Evolutionary conservation across 139 green algal species (phyloP), one percentile per base, ranked within the genome.

Genomic region (Auxenochlorella protothecoides): DNA sequence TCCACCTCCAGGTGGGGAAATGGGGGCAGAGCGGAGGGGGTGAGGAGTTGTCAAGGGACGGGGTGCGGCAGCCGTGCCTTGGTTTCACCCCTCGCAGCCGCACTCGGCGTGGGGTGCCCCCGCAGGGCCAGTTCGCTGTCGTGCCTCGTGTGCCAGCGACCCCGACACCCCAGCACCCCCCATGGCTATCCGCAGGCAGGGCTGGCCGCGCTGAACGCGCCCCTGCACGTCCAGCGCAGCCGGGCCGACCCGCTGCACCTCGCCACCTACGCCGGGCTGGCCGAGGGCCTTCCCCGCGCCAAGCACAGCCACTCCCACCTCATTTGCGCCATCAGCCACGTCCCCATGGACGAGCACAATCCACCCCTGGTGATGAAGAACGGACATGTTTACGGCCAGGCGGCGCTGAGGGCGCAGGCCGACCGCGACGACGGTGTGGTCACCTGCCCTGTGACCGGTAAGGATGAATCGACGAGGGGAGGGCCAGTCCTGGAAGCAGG

Each of bases 291-390:
- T 73, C 93, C 93, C 2, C 91, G 77, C 63, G 80, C 90, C 57
- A 97, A 97, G 81, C 91, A 96, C 77, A 77, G 82, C 60, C 83
- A 85, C 77, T 93, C 84, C 71, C 95, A 92, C 78, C 89, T 98
- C 55, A 78, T 97, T 13, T 98, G 93, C 76, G 75, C 78, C 15
- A 77, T 98, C 5, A 95, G 87, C 0, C 76, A 78, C 4, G 82
- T 89, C 59, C 54, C 93, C 27, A 98, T 98, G 91, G 87, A 86
- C 15, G 93, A 95, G 71, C 80, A 93, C 68, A 98, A 98, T 79
- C 91, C 92, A 27, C 92, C 93, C 5, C 81, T 97, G 73, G 91
- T 92, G 72, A 78, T 97, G 73, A 91, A 92, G 27, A 97, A 96
- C 71, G 92, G 92, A 16, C 90, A 90, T 16, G 89, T 96, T 54